Conservation (phyloP, 2,329 filamentous ascomycete species). For the Exutisphaerella laricina region DNA sequence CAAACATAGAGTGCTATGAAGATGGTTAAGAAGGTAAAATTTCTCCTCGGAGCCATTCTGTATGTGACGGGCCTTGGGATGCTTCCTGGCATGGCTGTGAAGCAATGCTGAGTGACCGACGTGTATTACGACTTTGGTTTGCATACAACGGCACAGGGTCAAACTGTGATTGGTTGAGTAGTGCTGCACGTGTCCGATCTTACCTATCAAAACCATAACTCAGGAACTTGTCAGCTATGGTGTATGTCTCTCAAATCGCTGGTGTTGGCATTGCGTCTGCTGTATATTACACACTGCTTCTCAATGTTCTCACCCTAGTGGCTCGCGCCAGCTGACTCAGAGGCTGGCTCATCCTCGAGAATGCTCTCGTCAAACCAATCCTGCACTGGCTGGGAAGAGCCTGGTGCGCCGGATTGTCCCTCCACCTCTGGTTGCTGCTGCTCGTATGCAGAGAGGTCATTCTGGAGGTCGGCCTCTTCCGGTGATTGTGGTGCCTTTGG, state of each 20-base stretch:
- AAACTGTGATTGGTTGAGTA: no score
- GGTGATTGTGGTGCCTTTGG: conserved; percentile 81
- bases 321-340: conserved; percentile 4
- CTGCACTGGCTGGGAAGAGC: conserved; percentile 56
- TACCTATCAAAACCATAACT: no score
- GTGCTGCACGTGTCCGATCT: no score
- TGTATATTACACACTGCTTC: conserved; percentile 11
- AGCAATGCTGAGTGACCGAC: no score
- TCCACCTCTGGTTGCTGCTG: conserved; percentile 89
- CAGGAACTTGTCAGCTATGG: no score
- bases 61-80: no score
- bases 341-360: conserved; percentile 26
- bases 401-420: conserved; percentile 64
- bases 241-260: not conserved
- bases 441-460: conserved; percentile 92
- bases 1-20: no score
- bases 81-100: no score
- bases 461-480: conserved; percentile 89
- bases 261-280: conserved; percentile 5
- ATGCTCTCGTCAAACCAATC: conserved; percentile 54
- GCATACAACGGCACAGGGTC: no score
- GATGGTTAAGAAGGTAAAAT: no score
- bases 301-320: conserved; percentile 4
- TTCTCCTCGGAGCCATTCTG: no score
- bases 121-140: no score